These are phyloP conservation scores for Diaporthe citriasiana DNA, from an alignment of 2,329 filamentous ascomycete genomes.

Conservation along the genomic window DNA sequence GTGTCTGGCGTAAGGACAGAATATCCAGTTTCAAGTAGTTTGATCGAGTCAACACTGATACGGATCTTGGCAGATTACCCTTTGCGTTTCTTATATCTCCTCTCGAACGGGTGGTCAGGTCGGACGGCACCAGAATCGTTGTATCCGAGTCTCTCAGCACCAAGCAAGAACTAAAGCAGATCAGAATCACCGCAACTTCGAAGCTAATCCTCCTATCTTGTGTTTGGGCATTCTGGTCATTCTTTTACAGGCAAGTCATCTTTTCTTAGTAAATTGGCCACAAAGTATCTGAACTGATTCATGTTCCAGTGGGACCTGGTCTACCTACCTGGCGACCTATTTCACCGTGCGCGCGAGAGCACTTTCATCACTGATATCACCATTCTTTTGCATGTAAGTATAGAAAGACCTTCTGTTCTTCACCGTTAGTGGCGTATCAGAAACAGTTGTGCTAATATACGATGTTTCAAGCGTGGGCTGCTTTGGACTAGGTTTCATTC, in stretches of 20 bases:
- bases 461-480: constrained; percentile 55
- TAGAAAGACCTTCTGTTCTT: rapidly evolving
- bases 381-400: constrained; percentile 63
- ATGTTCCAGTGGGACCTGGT: constrained; percentile 57
- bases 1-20: constrained; percentile 54
- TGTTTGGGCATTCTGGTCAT: constrained; percentile 61
- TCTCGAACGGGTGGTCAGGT: constrained; percentile 60
- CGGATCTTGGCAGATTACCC: constrained; percentile 50
- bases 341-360: constrained; percentile 60
- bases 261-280: too few species aligned
- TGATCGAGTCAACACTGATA: neutral
- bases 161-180: constrained; percentile 57
- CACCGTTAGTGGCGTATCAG: rapidly evolving
- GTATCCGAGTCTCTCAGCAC: constrained; percentile 57
- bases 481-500: constrained; percentile 62
- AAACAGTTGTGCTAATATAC: neutral
- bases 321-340: constrained; percentile 59
- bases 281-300: neutral
- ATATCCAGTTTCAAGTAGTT: too few species aligned
- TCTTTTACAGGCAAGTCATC: constrained; percentile 56
- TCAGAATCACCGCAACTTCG: constrained; percentile 54
- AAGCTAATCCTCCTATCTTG: constrained; percentile 56
- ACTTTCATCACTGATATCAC: constrained; percentile 60
- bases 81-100: constrained; percentile 62
- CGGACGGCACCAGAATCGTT: constrained; percentile 59